These are phyloP conservation scores for Sporothrix pseudoabietina DNA, from an alignment of 2,329 filamentous ascomycete genomes.

Conservation along the genomic window DNA sequence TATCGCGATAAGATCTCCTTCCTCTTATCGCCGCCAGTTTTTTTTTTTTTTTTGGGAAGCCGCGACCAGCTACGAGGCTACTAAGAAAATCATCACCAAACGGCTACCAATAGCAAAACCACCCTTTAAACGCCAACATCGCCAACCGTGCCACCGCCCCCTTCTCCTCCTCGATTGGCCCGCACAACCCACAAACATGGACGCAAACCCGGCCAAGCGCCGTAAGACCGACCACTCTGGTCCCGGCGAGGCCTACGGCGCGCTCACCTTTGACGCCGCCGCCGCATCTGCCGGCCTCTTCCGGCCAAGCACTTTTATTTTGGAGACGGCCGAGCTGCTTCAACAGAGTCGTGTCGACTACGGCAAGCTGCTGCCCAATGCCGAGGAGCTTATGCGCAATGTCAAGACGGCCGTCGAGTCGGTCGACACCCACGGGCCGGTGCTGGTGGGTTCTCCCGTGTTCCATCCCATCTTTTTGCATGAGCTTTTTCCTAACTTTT, in stretches of 20 bases:
- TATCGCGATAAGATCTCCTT: slow-evolving; percentile 9
- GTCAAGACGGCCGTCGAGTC: slow-evolving; percentile 58
- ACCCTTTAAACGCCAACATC: background rate
- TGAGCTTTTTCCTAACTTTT: background rate
- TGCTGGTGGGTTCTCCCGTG: slow-evolving; percentile 49
- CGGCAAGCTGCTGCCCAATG: slow-evolving; percentile 50
- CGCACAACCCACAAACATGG: slow-evolving; percentile 37
- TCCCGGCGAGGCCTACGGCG: slow-evolving; percentile 27
- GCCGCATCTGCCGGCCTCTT: slow-evolving; percentile 41
- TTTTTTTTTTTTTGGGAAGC: slow-evolving; percentile 3
- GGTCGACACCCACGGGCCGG: slow-evolving; percentile 52
- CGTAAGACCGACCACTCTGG: slow-evolving; percentile 41
- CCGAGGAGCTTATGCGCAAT: slow-evolving; percentile 53
- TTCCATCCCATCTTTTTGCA: background rate
- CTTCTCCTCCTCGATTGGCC: background rate
- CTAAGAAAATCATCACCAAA: slow-evolving; percentile 29
- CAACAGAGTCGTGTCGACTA: slow-evolving; percentile 59
- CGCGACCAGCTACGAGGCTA: slow-evolving; percentile 7
- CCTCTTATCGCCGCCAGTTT: slow-evolving; percentile 20
- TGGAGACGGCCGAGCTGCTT: slow-evolving; percentile 63
- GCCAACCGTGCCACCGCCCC: background rate
- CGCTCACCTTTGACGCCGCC: slow-evolving; percentile 36
- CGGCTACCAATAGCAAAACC: background rate
- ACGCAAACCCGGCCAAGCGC: slow-evolving; percentile 41
- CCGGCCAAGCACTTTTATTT: slow-evolving; percentile 55